Percentiles rank a stretch among this genome's conserved stretches.
Conservation (phyloP, 352 stramenopile genomes). For the Blastocystis sp. region DNA sequence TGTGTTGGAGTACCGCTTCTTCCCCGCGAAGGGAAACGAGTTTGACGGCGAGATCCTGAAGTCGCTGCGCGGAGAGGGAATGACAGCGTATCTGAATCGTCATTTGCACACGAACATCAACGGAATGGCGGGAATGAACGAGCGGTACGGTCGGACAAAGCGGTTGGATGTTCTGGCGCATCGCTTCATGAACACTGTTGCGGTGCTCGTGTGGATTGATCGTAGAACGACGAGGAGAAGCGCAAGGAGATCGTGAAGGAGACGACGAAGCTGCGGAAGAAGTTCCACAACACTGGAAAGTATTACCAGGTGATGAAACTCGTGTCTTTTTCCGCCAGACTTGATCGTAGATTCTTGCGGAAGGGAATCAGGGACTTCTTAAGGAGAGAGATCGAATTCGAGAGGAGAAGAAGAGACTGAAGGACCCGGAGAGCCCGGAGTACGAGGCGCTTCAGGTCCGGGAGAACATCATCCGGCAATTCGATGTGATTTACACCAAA, state of each 20-base stretch:
- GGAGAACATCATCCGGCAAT: constrained; percentile 1
- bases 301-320: constrained; percentile 47
- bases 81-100: constrained; percentile 1
- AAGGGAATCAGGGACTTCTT: not conserved
- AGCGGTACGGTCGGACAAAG: not conserved
- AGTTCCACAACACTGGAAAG: not conserved
- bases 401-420: not conserved
- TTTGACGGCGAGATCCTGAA: constrained; percentile 19
- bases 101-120: not conserved
- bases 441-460: not conserved
- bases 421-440: not conserved
- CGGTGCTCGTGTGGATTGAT: not conserved
- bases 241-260: not conserved
- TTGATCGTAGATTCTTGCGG: not conserved
- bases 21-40: not conserved
- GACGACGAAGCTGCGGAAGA: not conserved
- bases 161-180: constrained; percentile 10
- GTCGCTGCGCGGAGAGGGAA: not conserved
- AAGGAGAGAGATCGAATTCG: not conserved
- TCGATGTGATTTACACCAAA: not conserved
- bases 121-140: constrained; percentile 11
- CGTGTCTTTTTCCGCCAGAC: not conserved
- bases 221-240: not conserved
- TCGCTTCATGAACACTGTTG: constrained; percentile 18
- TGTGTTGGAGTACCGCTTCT: not conserved